These are phyloP conservation scores for Phaeosphaeriaceae sp. DNA, from an alignment of 2,329 filamentous ascomycete species.

Conservation along the genomic window DNA sequence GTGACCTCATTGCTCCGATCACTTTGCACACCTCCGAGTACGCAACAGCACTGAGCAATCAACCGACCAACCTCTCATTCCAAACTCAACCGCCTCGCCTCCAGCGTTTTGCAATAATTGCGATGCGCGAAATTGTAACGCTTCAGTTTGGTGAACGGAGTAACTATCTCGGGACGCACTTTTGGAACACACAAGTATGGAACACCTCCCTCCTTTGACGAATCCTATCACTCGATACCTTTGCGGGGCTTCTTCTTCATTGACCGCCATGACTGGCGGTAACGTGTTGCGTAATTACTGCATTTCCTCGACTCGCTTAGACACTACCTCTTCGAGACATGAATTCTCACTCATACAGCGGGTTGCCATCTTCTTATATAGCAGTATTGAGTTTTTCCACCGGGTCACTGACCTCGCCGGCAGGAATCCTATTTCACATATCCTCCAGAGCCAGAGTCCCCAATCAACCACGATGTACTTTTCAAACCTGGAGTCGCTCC, in stretches of 20 bases:
- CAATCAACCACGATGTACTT: conserved; percentile 83
- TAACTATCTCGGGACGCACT: conserved; percentile 94
- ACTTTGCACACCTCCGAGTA: neutral
- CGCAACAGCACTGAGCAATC: neutral
- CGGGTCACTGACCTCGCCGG: neutral
- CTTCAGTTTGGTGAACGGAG: conserved; percentile 91
- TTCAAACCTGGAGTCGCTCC: conserved; percentile 84
- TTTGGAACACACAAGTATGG: conserved; percentile 90
- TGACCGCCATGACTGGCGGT: no score
- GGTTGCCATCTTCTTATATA: neutral
- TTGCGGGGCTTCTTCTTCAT: no score
- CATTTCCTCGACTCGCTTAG: neutral
- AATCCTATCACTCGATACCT: no score
- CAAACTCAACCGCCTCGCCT: neutral
- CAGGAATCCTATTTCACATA: conserved; percentile 99
- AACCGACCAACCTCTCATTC: neutral
- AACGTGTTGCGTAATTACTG: no score
- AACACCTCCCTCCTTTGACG: conserved; percentile 5
- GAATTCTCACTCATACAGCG: no score
- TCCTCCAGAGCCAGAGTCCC: conserved; percentile 66
- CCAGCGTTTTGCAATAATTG: neutral
- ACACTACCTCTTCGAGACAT: neutral
- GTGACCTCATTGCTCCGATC: neutral
- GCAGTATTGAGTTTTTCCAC: neutral
- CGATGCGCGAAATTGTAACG: conserved; percentile 94